Evolutionary conservation across 2,329 filamentous ascomycete species (phyloP).

Genomic region (Colletotrichum sp.): DNA sequence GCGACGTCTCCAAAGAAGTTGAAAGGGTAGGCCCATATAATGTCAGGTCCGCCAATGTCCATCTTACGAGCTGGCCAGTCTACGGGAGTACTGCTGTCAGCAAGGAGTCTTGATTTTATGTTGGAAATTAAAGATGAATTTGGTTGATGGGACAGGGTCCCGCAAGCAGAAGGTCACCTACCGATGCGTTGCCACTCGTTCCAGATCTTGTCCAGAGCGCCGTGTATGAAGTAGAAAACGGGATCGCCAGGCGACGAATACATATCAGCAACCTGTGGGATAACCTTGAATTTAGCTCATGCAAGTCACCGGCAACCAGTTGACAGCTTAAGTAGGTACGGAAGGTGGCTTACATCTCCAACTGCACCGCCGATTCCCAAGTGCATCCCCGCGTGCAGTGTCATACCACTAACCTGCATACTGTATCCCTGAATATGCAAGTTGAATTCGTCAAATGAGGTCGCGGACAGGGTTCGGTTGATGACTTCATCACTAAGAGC

Average conservation of each 20-base stretch:
- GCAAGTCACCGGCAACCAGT: too few relatives aligned
- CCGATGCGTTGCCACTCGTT: slow-evolving; percentile 27
- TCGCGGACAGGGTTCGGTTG: not conserved
- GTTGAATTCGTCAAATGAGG: not conserved
- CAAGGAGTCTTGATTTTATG: accelerated
- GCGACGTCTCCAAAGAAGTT: slow-evolving; percentile 33
- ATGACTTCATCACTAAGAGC: not conserved
- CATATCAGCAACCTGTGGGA: not conserved
- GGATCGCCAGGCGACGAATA: slow-evolving; percentile 35
- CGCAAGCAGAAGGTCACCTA: not conserved
- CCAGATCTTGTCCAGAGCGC: slow-evolving; percentile 29
- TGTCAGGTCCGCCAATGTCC: slow-evolving; percentile 37
- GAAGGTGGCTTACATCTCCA: not conserved
- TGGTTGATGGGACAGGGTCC: accelerated
- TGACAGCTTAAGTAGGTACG: accelerated
- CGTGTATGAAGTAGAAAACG: slow-evolving; percentile 30
- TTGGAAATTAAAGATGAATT: not conserved
- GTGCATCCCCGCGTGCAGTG: not conserved
- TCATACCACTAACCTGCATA: not conserved
- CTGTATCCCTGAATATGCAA: not conserved
- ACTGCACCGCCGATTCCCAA: not conserved
- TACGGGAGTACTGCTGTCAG: not conserved
- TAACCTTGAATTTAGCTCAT: not conserved
- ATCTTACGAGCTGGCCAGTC: slow-evolving; percentile 30
- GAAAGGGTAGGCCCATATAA: slow-evolving; percentile 35